These are phyloP conservation scores for Primulina tabacum DNA, from an alignment of 257 asterid genomes.

Conservation along the genomic window DNA sequence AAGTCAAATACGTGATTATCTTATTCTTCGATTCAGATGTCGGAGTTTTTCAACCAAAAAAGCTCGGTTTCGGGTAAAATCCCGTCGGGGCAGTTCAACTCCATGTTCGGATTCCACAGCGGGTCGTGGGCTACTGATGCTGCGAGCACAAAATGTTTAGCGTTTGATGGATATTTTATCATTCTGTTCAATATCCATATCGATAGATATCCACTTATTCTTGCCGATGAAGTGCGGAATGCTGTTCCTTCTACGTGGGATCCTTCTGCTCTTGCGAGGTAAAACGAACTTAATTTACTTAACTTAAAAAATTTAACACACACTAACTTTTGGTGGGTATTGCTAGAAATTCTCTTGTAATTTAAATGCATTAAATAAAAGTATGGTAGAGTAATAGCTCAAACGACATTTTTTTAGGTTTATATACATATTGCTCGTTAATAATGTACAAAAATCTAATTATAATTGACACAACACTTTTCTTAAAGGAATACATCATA, in stretches of 20 bases:
- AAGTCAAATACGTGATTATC: no score
- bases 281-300: neutral
- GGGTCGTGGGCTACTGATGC: slow-evolving; percentile 86
- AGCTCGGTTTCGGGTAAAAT: slow-evolving; percentile 74
- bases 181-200: slow-evolving; percentile 52
- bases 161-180: slow-evolving; percentile 77
- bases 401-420: no score
- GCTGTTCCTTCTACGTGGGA: slow-evolving; percentile 93
- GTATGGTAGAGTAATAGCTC: no score
- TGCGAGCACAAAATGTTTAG: slow-evolving; percentile 49
- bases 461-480: no score
- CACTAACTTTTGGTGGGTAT: no score
- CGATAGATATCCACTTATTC: slow-evolving; percentile 68
- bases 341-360: no score
- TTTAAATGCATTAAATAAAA: no score
- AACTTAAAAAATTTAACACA: no score
- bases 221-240: slow-evolving; percentile 55
- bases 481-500: no score
- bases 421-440: no score
- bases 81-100: slow-evolving; percentile 80
- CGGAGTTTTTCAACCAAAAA: slow-evolving; percentile 69
- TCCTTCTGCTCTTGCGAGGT: slow-evolving; percentile 93
- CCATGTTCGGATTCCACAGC: slow-evolving; percentile 81
- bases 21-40: slow-evolving; percentile 53
- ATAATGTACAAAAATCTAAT: no score